phyloP scores from a whole-genome alignment of 805 yeast species.

The Metschnikowia vanudenii region DNA sequence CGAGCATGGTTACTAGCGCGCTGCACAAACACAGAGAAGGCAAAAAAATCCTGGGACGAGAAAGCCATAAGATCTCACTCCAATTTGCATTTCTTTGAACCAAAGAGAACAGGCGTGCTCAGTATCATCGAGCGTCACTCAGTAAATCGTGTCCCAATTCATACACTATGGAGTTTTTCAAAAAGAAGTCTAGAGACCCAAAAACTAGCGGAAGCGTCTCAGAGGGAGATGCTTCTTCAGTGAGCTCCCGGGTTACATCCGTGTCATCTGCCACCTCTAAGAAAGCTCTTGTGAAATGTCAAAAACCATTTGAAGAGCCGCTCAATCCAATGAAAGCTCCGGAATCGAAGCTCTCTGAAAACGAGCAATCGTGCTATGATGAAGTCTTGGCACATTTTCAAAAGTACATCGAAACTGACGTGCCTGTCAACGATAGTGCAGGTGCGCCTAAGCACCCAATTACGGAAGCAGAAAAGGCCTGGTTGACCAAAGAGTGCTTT shows the following conservation, averaged over 20 bases:
- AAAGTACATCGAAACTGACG: constrained; percentile 24
- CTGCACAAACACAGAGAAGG: constrained; percentile 7
- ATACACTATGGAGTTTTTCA: constrained; percentile 15
- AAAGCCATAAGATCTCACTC: background rate
- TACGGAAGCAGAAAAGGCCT: constrained; percentile 36
- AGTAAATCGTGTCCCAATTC: background rate
- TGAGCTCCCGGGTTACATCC: constrained; percentile 17
- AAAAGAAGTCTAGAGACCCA: constrained; percentile 9
- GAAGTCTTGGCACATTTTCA: constrained; percentile 31
- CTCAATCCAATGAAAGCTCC: constrained; percentile 34
- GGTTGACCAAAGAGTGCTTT: constrained; percentile 54
- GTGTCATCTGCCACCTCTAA: constrained; percentile 15
- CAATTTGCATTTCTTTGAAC: background rate
- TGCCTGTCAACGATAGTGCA: constrained; percentile 30
- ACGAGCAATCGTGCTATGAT: constrained; percentile 33
- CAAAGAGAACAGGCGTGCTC: background rate
- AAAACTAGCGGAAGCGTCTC: constrained; percentile 7
- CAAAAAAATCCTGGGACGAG: background rate
- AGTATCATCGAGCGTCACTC: background rate
- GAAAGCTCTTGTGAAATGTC: constrained; percentile 31
- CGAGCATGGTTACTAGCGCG: constrained; percentile 4
- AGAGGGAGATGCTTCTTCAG: constrained; percentile 17
- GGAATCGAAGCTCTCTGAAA: constrained; percentile 27
- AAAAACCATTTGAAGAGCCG: constrained; percentile 41
- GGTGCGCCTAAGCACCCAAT: constrained; percentile 28